Evolutionary conservation across 208 protist genomes (phyloP), one percentile per base, ranked within the genome.

Genomic region (Naegleria fowleri): DNA sequence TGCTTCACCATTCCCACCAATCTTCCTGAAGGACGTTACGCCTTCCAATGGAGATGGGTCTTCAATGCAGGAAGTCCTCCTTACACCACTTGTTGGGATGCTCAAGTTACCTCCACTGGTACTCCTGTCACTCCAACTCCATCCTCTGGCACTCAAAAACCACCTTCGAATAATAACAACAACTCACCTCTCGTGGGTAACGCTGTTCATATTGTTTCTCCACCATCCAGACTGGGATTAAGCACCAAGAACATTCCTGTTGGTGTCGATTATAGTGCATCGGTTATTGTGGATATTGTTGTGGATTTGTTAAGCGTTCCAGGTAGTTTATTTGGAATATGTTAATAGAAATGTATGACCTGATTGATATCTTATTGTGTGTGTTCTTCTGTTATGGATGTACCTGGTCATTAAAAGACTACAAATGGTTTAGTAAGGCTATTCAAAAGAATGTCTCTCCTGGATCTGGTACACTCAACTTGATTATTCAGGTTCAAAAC

Each of bases 21-120:
- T 48, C 7, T 48, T 25, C 29, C 83, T 40, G 83, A 22, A 29
- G 83, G 83, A n/a, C 19, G 15, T 25, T 87, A 87, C 15, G 19
- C 83, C 4, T 51, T 87, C 40, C 83, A 87, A 87, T 87, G 83
- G 83, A 51, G 40, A 51, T 87, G 83, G 83, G 40, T 87, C 11
- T 87, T 87, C 40, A 87, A 87, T 87, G 83, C 36, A 48, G 41
- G 41, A 29, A 87, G 40, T 33, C 9, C 83, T 29, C 40, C 83
- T 51, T 87, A 87, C 15, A 87, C 83, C 36, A n/a, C 83, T 0
- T 87, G 83, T 51, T 87, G 33, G 39, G 83, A 87, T 51, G 83
- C 40, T 51, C 15, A 33, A 87, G 38, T 87, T 29, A 29, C 40
- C 51, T 52, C 83, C 0, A 52, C 33, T 48, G 83, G 83, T 15